A percentile compares a stretch with the other conserved stretches of the same genome.
Conservation (phyloP, 495 filamentous ascomycete species). For the Aspergillus ostianus region DNA sequence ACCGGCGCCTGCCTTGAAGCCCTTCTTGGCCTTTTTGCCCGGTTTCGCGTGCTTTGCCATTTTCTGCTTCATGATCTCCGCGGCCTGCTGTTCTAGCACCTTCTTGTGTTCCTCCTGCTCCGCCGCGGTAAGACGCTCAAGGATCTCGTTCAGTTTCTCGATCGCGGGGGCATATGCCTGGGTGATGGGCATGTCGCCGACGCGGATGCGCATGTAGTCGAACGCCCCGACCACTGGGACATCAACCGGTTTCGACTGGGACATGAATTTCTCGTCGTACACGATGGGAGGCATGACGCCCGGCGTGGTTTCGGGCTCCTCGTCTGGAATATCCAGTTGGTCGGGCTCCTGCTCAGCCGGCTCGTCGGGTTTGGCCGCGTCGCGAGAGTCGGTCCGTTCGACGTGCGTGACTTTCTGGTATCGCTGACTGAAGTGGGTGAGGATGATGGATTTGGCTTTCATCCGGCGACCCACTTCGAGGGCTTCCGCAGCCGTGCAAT, state of each 20-base stretch:
- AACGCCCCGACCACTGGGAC: slow-evolving; percentile 73
- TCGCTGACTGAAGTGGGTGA: slow-evolving; percentile 95
- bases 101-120: slow-evolving; percentile 15
- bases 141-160: slow-evolving; percentile 58
- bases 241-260: slow-evolving; percentile 6
- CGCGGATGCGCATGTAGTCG: slow-evolving; percentile 81
- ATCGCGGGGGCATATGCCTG: slow-evolving; percentile 71
- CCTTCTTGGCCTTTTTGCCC: slow-evolving; percentile 16
- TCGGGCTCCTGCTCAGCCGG: slow-evolving; percentile 6
- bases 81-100: slow-evolving; percentile 17
- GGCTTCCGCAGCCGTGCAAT: slow-evolving; percentile 82
- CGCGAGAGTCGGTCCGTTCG: slow-evolving; percentile 17
- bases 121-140: slow-evolving; percentile 29
- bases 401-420: slow-evolving; percentile 71
- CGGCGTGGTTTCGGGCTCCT: slow-evolving; percentile 26
- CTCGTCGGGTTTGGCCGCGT: slow-evolving; percentile 20
- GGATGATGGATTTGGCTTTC: slow-evolving; percentile 68
- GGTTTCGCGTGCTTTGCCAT: slow-evolving; percentile 27
- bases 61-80: slow-evolving; percentile 14
- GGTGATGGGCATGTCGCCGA: slow-evolving; percentile 77
- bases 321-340: slow-evolving; percentile 32
- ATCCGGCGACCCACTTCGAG: slow-evolving; percentile 73
- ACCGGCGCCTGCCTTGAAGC: background rate
- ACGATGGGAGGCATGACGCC: background rate
- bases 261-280: slow-evolving; percentile 10